Evolutionary conservation across 2,329 filamentous ascomycete genomes (phyloP), one percentile per base, ranked within the genome.

Genomic region (Monosporascus sp.): DNA sequence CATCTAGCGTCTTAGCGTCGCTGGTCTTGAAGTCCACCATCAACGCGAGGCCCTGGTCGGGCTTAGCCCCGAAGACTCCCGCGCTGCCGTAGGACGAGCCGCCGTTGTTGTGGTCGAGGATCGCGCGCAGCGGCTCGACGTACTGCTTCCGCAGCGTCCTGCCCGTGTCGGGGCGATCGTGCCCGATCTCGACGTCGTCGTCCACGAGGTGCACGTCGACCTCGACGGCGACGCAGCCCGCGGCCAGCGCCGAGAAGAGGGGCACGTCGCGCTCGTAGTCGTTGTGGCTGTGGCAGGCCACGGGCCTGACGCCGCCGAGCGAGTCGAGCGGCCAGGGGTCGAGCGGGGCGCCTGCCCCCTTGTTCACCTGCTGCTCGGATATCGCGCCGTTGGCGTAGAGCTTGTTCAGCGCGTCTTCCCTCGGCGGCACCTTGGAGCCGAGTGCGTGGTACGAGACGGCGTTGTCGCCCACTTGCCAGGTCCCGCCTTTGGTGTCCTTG

Each of bases 21-120:
- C 54, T 60, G 0, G 60, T 65, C 58, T 67, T 67, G 56, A 67
- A 66, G 51, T 67, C 63, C 24, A 67, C 58, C 5, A 67, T 60
- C 25, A 67, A 37, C 25, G 57, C 55, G 15, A 67, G 31, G 24
- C 60, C 59, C 37, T 62, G 64, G 18, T 37, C 41, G 11, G 62
- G 61, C 5, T 53, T 48, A 2, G 59, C 56, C 43, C 58, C 57
- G 52, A 60, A 65, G 9, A 62, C 49, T 17, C 57, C 59, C 27
- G 48, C 50, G 22, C 45, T 27, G 5, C 51, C 47, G 14, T 11
- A 44, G 27, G 27, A 31, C 38, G 51, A 60, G 8, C 63, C 63
- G 1, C 59, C 60, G 38, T 57, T 57, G 50, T 66, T 67, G 44
- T 64, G 59, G 27, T 65, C 60, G 18, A 67, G 55, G 38, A 67